Evolutionary conservation across 306 rosid genomes (phyloP).

Genomic region (Dryas alaskensis): DNA sequence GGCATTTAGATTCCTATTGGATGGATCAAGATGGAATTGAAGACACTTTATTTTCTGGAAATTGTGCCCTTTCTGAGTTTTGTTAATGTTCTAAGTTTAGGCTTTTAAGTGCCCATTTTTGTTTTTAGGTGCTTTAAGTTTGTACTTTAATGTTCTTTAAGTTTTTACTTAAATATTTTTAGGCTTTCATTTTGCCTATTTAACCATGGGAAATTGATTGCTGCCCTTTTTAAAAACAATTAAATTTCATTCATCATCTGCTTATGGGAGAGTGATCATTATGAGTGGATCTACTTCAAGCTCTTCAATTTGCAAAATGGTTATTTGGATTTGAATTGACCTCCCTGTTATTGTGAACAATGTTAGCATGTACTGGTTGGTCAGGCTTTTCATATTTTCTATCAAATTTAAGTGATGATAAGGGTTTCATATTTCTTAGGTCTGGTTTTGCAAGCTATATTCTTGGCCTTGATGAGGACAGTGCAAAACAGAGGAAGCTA

Average conservation of each 20-base stretch:
- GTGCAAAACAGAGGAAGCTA: slow-evolving; percentile 48
- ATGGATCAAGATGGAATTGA: no score
- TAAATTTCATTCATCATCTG: not conserved
- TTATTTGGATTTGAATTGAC: slow-evolving; percentile 5
- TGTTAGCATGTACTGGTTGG: not conserved
- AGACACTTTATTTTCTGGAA: not conserved
- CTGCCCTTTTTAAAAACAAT: not conserved
- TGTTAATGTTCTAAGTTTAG: not conserved
- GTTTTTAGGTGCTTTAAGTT: not conserved
- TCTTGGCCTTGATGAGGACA: slow-evolving; percentile 73
- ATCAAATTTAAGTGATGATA: slow-evolving; percentile 8
- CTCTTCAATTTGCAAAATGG: not conserved
- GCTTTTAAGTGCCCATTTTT: not conserved
- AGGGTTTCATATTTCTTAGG: slow-evolving; percentile 51
- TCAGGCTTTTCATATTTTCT: not conserved
- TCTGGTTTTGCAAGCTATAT: slow-evolving; percentile 78
- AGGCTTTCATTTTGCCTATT: not conserved
- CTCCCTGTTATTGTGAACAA: not conserved
- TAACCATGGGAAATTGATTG: not conserved
- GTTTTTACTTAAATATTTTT: not conserved
- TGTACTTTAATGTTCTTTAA: not conserved
- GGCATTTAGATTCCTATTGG: no score
- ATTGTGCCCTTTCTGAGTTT: not conserved
- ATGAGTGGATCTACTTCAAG: not conserved
- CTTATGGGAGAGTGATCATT: not conserved